Conservation (phyloP, 2,329 filamentous ascomycete genomes). For the Cladosporium oxysporum region DNA sequence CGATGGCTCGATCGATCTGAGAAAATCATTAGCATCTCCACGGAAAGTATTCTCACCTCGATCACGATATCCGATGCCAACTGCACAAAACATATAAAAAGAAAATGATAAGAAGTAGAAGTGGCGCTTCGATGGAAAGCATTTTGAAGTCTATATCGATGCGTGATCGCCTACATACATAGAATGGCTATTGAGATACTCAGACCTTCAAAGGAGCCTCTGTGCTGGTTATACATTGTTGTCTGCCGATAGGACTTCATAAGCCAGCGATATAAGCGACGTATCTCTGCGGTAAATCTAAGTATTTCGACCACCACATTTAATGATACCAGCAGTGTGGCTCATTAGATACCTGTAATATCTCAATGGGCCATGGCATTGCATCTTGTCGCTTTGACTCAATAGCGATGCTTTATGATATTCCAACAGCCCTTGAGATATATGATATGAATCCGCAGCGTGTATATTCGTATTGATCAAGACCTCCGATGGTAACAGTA, state of each 20-base stretch:
- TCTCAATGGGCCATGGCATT: too few relatives aligned
- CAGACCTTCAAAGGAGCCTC: not conserved
- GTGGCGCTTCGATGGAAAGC: too few relatives aligned
- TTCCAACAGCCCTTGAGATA: too few relatives aligned
- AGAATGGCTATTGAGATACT: not conserved
- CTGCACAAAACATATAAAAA: not conserved
- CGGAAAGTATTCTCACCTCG: not conserved
- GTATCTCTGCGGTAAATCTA: not conserved
- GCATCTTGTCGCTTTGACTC: too few relatives aligned
- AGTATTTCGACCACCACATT: not conserved
- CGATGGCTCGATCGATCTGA: not conserved
- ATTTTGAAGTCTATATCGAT: too few relatives aligned
- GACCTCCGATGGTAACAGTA: not conserved
- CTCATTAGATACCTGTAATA: not conserved
- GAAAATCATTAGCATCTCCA: not conserved
- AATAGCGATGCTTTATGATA: too few relatives aligned
- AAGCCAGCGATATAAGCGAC: not conserved
- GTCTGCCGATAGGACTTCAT: too few relatives aligned
- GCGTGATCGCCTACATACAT: not conserved
- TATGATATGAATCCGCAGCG: not conserved
- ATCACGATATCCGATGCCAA: not conserved
- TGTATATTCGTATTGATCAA: not conserved
- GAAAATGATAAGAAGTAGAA: not conserved
- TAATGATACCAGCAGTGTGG: not conserved
- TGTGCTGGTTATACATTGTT: too few relatives aligned